Evolutionary conservation across 129 eudicot genomes (phyloP), one percentile per base, ranked within the genome.

Genomic region (Kitagawia praeruptora): DNA sequence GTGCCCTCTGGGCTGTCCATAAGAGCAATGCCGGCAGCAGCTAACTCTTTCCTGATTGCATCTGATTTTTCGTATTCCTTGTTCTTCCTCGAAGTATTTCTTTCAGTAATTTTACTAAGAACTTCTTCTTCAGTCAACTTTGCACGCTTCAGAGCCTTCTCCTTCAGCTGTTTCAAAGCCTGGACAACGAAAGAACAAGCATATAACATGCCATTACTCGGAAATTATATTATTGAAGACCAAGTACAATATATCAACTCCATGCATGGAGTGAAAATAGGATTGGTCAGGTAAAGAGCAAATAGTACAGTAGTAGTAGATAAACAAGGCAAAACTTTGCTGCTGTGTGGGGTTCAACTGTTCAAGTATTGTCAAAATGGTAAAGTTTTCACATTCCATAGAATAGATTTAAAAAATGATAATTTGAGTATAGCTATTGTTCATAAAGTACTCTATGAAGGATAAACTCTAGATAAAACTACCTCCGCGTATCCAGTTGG

Each of bases 1-100:
- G 98, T 92, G 81, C 97, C 96, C 18, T 90, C 89, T 0, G 98
- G 96, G 81, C 85, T 90, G 82, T 95, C 98, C 97, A 92, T 95
- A 58, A 95, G 87, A 78, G 97, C 88, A 74, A 95, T 95, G 23
- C 98, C 98, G 4, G 85, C 76, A 66, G 82, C 80, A 70, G 96
- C 94, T 85, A 95, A 85, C 28, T 95, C 94, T 84, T 90, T 85
- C 54, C 98, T 88, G 72, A 92, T 92, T 54, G 85, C 87, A 75
- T 95, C 98, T 0, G 98, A 95, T 77, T 85, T 88, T 81, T 89
- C 97, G 79, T 87, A 95, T 75, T 95, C 97, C 81, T 92, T 92
- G 80, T 88, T 95, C 74, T 77, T 87, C 41, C 98, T 84, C 56
- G 98, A 96, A 63, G 37, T 72, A 63, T 74, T 87, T 82, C 98